phyloP scores from a whole-genome alignment of 1,139 yeast genomes.

The Trichomonascaceae sp. region DNA sequence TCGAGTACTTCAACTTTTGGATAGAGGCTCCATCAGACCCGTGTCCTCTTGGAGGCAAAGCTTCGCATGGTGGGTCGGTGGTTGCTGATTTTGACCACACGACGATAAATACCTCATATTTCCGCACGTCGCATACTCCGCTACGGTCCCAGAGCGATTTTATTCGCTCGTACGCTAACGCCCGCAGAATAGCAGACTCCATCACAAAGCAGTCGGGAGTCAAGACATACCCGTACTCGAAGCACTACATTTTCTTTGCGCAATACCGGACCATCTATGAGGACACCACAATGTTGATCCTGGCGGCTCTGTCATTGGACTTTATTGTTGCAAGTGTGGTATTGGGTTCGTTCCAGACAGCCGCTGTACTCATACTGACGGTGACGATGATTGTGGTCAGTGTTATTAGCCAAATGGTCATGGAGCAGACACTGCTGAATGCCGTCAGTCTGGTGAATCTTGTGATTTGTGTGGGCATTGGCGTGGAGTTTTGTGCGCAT shows the following conservation, averaged over 20 bases:
- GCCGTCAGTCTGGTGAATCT: constrained; percentile 84
- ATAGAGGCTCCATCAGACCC: constrained; percentile 74
- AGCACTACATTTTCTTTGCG: constrained; percentile 83
- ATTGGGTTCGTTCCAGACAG: constrained; percentile 54
- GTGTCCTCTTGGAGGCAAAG: constrained; percentile 92
- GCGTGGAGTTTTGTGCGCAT: constrained; percentile 88
- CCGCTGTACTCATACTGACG: constrained; percentile 42
- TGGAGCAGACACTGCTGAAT: constrained; percentile 66
- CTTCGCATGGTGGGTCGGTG: constrained; percentile 66
- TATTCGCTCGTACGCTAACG: constrained; percentile 64
- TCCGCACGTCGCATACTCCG: constrained; percentile 73
- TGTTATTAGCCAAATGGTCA: constrained; percentile 68
- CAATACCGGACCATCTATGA: constrained; percentile 59
- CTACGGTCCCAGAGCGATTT: constrained; percentile 74
- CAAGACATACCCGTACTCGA: constrained; percentile 80
- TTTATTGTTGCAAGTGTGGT: constrained; percentile 42
- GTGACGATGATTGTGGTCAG: constrained; percentile 55
- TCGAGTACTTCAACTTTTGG: constrained; percentile 69
- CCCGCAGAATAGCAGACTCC: constrained; percentile 55
- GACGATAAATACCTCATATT: constrained; percentile 44
- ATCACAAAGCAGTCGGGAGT: constrained; percentile 34
- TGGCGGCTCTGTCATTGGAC: constrained; percentile 43
- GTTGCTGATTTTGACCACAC: constrained; percentile 28
- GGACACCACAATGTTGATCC: constrained; percentile 43
- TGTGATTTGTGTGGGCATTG: constrained; percentile 79